Base-by-base conservation (phyloP, 345 rosid genomes). In the Turritis glabra region DNA sequence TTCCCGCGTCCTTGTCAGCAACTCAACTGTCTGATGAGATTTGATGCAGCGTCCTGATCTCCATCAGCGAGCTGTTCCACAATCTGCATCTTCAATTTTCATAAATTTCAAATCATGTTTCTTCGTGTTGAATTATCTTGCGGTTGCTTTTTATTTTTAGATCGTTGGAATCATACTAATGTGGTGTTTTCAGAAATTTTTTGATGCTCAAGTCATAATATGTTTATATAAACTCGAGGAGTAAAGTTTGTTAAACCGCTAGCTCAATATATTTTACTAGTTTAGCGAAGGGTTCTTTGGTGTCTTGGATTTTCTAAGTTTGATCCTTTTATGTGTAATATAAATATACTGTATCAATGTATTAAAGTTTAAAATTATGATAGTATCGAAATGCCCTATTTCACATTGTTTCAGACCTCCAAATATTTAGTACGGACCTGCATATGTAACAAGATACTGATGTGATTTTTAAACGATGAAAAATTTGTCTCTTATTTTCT, bases 381-480 rank as follows among this genome's bases (percentile, higher is more conserved):
- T n/a, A 15, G 4, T 22, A 52, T 25, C n/a, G 8, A 27, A 54
- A 54, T 54, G 13, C 5, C 35, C 2, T 27, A 26, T 2, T 26
- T 11, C 59, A 30, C 7, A n/a, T n/a, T 55, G 37, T 27, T 54
- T 15, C 14, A 53, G 33, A 25, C 33, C 58, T 53, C 18, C 19
- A 53, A 53, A 14, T 14, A 23, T 25, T 14, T 27, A 27, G 1
- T 27, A 57, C 43, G 23, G 22, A 5, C 41, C 61, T 18, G 11
- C 19, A 33, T 47, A 25, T 71, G 64, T 5, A 61, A 17, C 46
- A 63, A 72, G 25, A 38, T 21, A 30, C 11, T 73, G 64, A 64
- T 73, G 38, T 54, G 27, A 63, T 19, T 52, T 63, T 30, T 1
- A 53, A 22, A 53, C 14, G 23, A 11, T 38, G 1, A 17, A n/a